Conservation (phyloP, 805 yeast genomes). For the Candida anglica region DNA sequence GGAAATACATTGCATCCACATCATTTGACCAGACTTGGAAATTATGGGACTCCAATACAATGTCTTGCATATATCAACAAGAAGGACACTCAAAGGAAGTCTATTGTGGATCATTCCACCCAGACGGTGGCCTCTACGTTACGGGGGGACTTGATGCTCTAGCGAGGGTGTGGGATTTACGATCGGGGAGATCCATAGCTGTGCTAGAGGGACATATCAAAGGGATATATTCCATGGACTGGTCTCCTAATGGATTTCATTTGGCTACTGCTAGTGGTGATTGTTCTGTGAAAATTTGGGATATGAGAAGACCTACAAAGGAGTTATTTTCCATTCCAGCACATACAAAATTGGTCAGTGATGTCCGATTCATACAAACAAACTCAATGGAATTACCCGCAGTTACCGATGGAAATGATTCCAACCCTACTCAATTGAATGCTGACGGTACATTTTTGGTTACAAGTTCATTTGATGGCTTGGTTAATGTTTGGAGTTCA, state of each 20-base stretch:
- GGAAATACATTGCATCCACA: conserved; percentile 56
- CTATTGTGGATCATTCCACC: conserved; percentile 57
- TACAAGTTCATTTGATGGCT: conserved; percentile 70
- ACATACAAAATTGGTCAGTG: conserved; percentile 70
- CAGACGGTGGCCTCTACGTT: conserved; percentile 73
- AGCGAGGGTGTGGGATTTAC: conserved; percentile 78
- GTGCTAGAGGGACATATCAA: conserved; percentile 63
- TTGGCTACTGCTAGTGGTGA: conserved; percentile 85
- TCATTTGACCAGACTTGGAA: conserved; percentile 88
- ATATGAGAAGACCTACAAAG: conserved; percentile 48
- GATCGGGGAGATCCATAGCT: conserved; percentile 67
- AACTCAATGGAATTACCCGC: neutral
- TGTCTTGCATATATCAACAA: conserved; percentile 42
- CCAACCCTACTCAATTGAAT: conserved; percentile 23
- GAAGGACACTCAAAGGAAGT: conserved; percentile 85
- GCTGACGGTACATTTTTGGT: conserved; percentile 46
- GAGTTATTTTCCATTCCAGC: conserved; percentile 59
- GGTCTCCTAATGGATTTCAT: conserved; percentile 73
- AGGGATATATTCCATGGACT: conserved; percentile 67
- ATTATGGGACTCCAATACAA: conserved; percentile 68
- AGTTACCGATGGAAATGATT: conserved; percentile 26
- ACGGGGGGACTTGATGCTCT: conserved; percentile 78
- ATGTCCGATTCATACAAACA: conserved; percentile 45
- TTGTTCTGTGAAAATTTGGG: conserved; percentile 81
- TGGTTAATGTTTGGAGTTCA: conserved; percentile 54